phyloP scores from a whole-genome alignment of 441 rosid genomes.

The Bruguiera hainesii region DNA sequence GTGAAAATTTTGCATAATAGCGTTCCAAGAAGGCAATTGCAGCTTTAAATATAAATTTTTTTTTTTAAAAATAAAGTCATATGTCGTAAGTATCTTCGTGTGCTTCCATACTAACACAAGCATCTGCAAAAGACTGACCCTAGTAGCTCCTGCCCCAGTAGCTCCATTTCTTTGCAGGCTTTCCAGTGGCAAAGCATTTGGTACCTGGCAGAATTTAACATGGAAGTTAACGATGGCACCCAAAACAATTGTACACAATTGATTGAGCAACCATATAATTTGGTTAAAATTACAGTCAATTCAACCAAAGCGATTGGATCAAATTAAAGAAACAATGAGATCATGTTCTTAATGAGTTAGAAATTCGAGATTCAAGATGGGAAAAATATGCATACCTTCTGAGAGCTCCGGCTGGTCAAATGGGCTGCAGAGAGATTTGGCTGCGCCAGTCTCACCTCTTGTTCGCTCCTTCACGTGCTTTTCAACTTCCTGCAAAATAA shows the following conservation, averaged over 20 bases:
- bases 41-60: no score
- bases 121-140: background rate
- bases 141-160: constrained; percentile 98
- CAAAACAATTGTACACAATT: no score
- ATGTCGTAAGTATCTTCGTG: no score
- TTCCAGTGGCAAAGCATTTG: constrained; percentile 81
- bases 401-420: constrained; percentile 97
- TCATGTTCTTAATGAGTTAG: background rate
- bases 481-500: constrained; percentile 69
- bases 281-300: background rate
- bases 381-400: constrained; percentile 48
- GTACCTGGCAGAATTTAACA: constrained; percentile 46
- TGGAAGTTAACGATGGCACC: no score
- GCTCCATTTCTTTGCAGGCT: constrained; percentile 90
- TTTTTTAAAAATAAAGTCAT: no score
- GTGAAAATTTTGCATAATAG: no score
- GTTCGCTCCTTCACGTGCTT: constrained; percentile 83
- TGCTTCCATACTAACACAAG: background rate
- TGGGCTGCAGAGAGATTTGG: constrained; percentile 94
- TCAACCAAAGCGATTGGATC: no score
- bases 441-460: constrained; percentile 93
- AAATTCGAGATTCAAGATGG: background rate
- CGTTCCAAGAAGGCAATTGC: no score
- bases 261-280: background rate
- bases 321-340: background rate